These are phyloP conservation scores for Fusarium sp. DNA, from an alignment of 2,329 filamentous ascomycete species.

Conservation along the genomic window DNA sequence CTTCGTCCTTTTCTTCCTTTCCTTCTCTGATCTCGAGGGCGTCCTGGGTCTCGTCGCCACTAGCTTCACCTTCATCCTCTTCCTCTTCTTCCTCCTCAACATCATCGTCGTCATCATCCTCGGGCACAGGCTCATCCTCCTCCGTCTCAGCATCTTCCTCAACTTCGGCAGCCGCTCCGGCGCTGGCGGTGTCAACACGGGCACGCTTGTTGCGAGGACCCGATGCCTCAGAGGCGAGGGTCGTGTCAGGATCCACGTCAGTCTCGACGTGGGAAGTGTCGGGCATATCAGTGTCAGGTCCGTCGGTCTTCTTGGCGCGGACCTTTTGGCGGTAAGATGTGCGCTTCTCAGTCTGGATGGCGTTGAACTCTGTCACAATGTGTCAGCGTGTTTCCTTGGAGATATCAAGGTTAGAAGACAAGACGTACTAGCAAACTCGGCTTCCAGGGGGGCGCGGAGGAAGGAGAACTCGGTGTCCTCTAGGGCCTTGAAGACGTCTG, in stretches of 20 bases:
- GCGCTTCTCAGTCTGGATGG: slow-evolving; percentile 79
- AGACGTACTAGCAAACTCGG: slow-evolving; percentile 78
- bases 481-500: slow-evolving; percentile 81
- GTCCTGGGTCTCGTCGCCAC: slow-evolving; percentile 66
- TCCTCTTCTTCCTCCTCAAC: slow-evolving; percentile 60
- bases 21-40: slow-evolving; percentile 62
- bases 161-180: slow-evolving; percentile 50
- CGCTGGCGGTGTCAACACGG: slow-evolving; percentile 57
- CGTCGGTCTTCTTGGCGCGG: slow-evolving; percentile 69
- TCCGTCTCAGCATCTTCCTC: slow-evolving; percentile 52
- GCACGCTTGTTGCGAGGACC: slow-evolving; percentile 57
- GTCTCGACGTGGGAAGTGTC: slow-evolving; percentile 46
- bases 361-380: slow-evolving; percentile 72
- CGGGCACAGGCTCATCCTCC: slow-evolving; percentile 59
- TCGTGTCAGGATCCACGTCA: slow-evolving; percentile 51
- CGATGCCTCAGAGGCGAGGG: slow-evolving; percentile 48
- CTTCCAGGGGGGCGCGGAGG: slow-evolving; percentile 74
- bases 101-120: slow-evolving; percentile 62
- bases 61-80: slow-evolving; percentile 58
- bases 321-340: slow-evolving; percentile 79
- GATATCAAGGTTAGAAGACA: neutral
- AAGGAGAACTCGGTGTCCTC: slow-evolving; percentile 84
- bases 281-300: slow-evolving; percentile 53
- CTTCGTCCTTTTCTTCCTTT: slow-evolving; percentile 68
- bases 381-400: neutral